Evolutionary conservation across 352 stramenopile species (phyloP), one percentile per base, ranked within the genome.

Genomic region (Globisporangium splendens): DNA sequence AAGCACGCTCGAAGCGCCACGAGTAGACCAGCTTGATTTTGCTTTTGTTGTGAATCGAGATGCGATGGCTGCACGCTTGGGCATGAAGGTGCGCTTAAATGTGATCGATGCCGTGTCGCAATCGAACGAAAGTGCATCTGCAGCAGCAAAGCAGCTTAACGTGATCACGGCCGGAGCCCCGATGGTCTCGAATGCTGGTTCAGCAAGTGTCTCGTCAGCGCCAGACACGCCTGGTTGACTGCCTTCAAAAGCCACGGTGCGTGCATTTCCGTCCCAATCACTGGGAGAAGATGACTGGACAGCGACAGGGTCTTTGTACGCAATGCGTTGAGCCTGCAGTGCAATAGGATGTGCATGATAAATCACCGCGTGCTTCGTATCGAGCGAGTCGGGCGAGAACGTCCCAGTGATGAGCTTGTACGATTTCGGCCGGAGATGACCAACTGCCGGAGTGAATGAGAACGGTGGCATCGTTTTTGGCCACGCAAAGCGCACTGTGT

Each of bases 11-110:
- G 64, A 78, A 93, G 33, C 62, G 66, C 71, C 87, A 96, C 13
- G 51, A 61, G 46, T 81, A 91, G 38, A 56, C 42, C 38, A 96
- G 43, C 2, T 56, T 63, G 38, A 90, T 93, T 51, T 86, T 86
- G 63, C 86, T 90, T 31, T 62, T 80, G 62, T 96, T 96, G 1
- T 58, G 62, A 17, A 96, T 41, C 0, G 66, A 66, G 44, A 95
- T 77, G 54, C 81, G 84, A 63, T 91, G 72, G 0, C 77, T 87
- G 54, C 82, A 94, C 17, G 85, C 72, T 61, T 96, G 88, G 15
- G 65, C 84, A 96, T 96, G 54, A 94, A 95, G 8, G 86, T 96
- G 35, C 70, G 78, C 15, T 87, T 80, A 48, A 96, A 96, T 1
- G 63, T 33, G 20, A 96, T 81, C 15, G 61, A 59, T 4, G 59